Evolutionary conservation across 805 yeast species (phyloP).

Genomic region (Lipomyces mesembrius): DNA sequence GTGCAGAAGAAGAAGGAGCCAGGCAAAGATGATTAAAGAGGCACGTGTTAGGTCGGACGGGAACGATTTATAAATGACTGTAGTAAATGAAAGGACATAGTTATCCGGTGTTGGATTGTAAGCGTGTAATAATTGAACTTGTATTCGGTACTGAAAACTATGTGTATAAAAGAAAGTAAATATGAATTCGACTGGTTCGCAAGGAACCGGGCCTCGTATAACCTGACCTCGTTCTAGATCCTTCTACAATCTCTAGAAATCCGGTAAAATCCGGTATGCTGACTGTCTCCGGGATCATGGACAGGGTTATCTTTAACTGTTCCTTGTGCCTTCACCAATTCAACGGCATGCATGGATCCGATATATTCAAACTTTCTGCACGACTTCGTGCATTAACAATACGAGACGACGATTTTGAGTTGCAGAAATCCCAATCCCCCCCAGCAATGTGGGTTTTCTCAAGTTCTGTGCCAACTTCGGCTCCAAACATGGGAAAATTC

Average conservation of each 20-base stretch:
- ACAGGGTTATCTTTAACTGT: neutral
- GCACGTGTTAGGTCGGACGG: neutral
- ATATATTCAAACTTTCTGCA: neutral
- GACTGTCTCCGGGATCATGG: no score
- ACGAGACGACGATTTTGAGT: neutral
- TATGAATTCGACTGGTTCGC: neutral
- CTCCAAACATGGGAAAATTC: no score
- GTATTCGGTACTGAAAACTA: neutral
- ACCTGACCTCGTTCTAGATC: no score
- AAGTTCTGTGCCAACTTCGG: neutral
- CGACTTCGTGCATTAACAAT: neutral
- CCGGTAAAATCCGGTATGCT: no score
- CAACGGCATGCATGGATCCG: neutral
- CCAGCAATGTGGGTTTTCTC: no score
- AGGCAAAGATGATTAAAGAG: conserved; percentile 21
- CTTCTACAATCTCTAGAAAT: no score
- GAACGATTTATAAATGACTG: neutral
- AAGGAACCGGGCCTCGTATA: neutral
- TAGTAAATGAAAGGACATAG: neutral
- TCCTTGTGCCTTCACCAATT: neutral
- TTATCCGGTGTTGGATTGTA: neutral
- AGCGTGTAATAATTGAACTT: neutral
- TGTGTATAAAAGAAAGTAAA: neutral
- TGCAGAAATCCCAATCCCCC: no score
- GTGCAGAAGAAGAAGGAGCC: conserved; percentile 14